Base-by-base conservation (phyloP, 768 basidiomycete genomes). In the Agaricus subrufescens region DNA sequence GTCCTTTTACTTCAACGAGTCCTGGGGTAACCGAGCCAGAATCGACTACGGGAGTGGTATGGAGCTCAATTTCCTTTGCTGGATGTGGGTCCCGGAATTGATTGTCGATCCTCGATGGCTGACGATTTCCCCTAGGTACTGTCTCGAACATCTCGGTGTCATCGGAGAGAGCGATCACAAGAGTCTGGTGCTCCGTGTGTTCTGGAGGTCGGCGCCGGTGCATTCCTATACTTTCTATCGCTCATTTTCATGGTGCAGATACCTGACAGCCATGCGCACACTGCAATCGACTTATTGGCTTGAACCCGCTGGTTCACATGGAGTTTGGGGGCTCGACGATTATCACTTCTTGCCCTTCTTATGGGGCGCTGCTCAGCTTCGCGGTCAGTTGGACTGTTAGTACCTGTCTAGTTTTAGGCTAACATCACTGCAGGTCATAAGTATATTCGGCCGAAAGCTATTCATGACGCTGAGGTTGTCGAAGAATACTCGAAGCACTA, bases 21-120 rank as follows among this genome's bases (percentile, higher is more conserved):
- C 86, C 14, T 98, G 95, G 95, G 97, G 97, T 0, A 97, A 90
- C 68, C 75, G 89, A 29, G 83, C 87, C 47, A 77, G 97, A 8
- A 94, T 99, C 52, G 97, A 99, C 71, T 99, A 99, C 70, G 97
- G 97, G n/a, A 97, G 94, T 63, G 97, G 97, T 12, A 98, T 98
- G 96, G 97, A 99, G 66, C 78, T 98, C 44, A 96, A 98, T 70
- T 99, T 98, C 65, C 58, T 98, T 2, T 98, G 95, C 64, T 98
- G 94, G 94, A 66, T 98, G 95, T 97, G 67, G 61, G 92, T 75
- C 60, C 2, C 8, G 31, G 12, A 15, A n/a, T 14, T 51, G 25
- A 34, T 48, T 2, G 29, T 14, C 58, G 23, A 46, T 42, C 34
- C 26, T 37, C 10, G n/a, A 50, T 44, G n/a, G 27, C 19, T 19